A percentile compares a stretch with the other conserved stretches of the same genome.
Conservation (phyloP, 1,284 basidiomycete genomes). For the Leucoagaricus sp. region DNA sequence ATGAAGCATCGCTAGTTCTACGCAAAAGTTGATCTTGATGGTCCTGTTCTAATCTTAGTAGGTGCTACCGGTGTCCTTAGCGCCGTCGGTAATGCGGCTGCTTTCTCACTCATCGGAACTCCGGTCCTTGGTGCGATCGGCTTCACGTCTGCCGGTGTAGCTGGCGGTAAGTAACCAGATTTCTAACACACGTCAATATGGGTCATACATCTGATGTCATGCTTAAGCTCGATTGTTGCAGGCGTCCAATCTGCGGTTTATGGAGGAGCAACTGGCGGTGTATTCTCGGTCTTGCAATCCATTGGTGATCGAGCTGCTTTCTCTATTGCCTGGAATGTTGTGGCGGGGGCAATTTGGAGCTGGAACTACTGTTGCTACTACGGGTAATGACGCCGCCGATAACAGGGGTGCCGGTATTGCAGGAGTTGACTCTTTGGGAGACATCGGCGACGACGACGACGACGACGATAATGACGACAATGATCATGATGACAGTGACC, state of each 20-base stretch:
- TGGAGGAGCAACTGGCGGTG: constrained; percentile 13
- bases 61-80: neutral
- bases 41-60: neutral
- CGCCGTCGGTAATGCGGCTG: neutral
- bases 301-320: constrained; percentile 5
- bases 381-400: neutral
- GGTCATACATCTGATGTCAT: neutral
- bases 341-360: constrained; percentile 18
- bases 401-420: neutral
- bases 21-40: neutral
- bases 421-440: neutral
- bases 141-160: constrained; percentile 14
- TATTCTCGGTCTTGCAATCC: constrained; percentile 13
- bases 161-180: neutral
- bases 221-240: constrained; percentile 12
- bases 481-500: too few relatives aligned
- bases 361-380: neutral
- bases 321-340: neutral
- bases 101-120: neutral
- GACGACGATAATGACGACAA: too few relatives aligned
- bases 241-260: constrained; percentile 13
- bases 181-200: neutral
- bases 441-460: constrained; percentile 6
- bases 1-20: neutral
- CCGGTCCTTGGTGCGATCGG: constrained; percentile 1